phyloP scores from a whole-genome alignment of 495 filamentous ascomycete genomes.

The Hyaloscypha bicolor region DNA sequence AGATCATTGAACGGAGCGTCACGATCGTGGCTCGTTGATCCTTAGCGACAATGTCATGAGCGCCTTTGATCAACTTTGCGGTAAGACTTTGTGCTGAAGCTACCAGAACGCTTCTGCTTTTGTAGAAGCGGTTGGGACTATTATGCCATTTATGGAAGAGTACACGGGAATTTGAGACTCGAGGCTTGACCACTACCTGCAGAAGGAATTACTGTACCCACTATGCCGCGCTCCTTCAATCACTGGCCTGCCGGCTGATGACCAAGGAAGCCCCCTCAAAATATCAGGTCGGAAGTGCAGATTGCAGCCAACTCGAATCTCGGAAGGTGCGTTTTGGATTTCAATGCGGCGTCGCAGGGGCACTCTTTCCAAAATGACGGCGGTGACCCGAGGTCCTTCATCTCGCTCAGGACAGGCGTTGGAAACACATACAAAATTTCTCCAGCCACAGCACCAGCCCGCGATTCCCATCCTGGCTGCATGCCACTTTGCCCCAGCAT shows the following conservation, averaged over 20 bases:
- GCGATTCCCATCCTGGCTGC: background rate
- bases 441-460: background rate
- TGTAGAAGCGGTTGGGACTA: background rate
- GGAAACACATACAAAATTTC: constrained; percentile 7
- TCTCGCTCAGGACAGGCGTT: constrained; percentile 7
- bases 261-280: background rate
- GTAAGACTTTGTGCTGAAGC: background rate
- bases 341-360: background rate
- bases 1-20: background rate
- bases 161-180: background rate
- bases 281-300: constrained; percentile 2
- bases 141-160: background rate
- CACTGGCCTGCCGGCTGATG: constrained; percentile 4
- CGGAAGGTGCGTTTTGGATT: background rate
- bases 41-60: background rate
- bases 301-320: constrained; percentile 7
- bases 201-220: background rate
- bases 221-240: constrained; percentile 21
- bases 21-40: background rate
- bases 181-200: background rate
- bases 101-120: background rate
- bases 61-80: background rate
- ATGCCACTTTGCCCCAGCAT: background rate
- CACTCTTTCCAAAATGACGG: constrained; percentile 2
- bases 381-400: constrained; percentile 9